Evolutionary conservation across 2,329 filamentous ascomycete genomes (phyloP).

Genomic region (Taxawa tesnikishii): DNA sequence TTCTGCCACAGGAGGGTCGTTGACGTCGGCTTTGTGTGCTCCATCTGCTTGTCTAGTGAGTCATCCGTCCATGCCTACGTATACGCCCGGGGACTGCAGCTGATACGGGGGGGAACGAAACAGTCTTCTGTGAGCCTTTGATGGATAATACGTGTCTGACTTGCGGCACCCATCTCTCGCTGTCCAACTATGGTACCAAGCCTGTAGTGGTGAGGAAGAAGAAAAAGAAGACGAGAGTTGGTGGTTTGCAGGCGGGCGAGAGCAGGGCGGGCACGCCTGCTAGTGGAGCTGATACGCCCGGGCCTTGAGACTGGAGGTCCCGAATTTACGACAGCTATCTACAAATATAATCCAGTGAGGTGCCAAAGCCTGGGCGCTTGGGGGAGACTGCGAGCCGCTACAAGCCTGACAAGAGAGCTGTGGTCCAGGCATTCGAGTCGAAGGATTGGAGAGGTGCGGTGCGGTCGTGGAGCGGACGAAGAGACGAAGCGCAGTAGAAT

Average conservation of each 20-base stretch:
- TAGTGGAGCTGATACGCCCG: constrained; percentile 16
- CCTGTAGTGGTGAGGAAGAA: constrained; percentile 61
- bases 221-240: constrained; percentile 45
- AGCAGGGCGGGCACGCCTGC: constrained; percentile 24
- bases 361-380: no score
- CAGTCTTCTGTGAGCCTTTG: constrained; percentile 60
- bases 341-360: no score
- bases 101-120: background rate
- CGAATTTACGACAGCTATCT: background rate
- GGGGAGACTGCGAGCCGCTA: no score
- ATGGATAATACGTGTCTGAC: constrained; percentile 63
- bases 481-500: no score
- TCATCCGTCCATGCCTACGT: constrained; percentile 9
- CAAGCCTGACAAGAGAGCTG: no score
- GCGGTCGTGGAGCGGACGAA: no score
- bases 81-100: background rate
- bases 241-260: constrained; percentile 28
- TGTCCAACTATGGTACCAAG: constrained; percentile 64
- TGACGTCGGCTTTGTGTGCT: constrained; percentile 89
- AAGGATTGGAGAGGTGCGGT: no score
- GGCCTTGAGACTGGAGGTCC: constrained; percentile 7
- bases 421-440: no score
- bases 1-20: constrained; percentile 91
- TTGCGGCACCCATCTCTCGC: constrained; percentile 65
- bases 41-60: constrained; percentile 77